Conservation (phyloP, 176 grass and related monocot species). For the sorghum (Sorghum bicolor) region Sorghum_bicolor_NCBIv3 NC_012877.2:58002001-58002500, state of each 20-base stretch:
- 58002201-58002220: neutral
- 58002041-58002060: neutral
- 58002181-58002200: neutral
- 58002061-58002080: neutral
- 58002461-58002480: too few relatives aligned
- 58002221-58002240: neutral
- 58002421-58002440: too few relatives aligned
- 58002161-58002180: neutral
- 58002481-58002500: too few relatives aligned
- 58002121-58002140: neutral
- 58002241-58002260: neutral
- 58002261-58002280: neutral
- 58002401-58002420: too few relatives aligned
- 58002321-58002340: too few relatives aligned
- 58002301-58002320: too few relatives aligned
- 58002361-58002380: too few relatives aligned
- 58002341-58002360: too few relatives aligned
- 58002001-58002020: neutral
- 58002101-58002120: neutral
- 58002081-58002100: neutral
- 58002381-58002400: too few relatives aligned
- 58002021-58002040: neutral
- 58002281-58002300: too few relatives aligned
- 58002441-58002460: too few relatives aligned
- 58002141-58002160: neutral